Base-by-base conservation (phyloP, 1,284 basidiomycete species). In the Flammula alnicola region DNA sequence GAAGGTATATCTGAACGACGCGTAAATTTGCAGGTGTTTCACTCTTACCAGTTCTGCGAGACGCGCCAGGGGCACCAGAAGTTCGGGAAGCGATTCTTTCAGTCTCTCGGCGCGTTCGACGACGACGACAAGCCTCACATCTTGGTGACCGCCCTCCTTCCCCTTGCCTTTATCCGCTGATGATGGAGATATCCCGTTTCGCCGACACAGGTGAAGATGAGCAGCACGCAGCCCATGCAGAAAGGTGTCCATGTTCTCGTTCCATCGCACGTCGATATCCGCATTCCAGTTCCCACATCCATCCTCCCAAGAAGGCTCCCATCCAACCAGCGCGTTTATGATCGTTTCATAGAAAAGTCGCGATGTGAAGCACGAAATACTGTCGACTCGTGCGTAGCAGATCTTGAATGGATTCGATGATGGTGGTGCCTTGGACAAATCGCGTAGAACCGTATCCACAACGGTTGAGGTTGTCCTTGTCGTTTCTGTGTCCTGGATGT, bases 81-180 rank as follows among this genome's bases (percentile, higher is more conserved):
- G 63, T 14, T 85, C 81, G 1, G 88, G 81, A 37, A 90, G 66
- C 6, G 71, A 74, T 14, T 81, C 79, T 50, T 75, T 80, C 52
- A 94, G 65, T 36, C 83, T 73, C 66, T 93, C 90, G 0, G 84
- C 86, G 31, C 78, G 76, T 51, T 91, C 86, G 32, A 93, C 64
- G 5, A 87, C 66, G 14, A 93, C 67, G 4, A 88, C 78, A 54
- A 91, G 71, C 55, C 73, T 68, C 44, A 64, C 58, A n/a, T 63
- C 60, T 47, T 55, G 39, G 46, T 30, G 36, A 32, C 16, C 39
- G 8, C 29, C 27, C 25, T 50, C 59, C 4, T 55, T 67, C 47
- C 54, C 59, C 59, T 70, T 76, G 32, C 57, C 65, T 48, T 76
- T 77, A 6, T 35, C 40, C 12, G n/a, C 22, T 22, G 27, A 20